Evolutionary conservation across 164 flowering plant species (phyloP), one percentile per base, ranked within the genome.

Genomic region (Liriodendron chinense): DNA sequence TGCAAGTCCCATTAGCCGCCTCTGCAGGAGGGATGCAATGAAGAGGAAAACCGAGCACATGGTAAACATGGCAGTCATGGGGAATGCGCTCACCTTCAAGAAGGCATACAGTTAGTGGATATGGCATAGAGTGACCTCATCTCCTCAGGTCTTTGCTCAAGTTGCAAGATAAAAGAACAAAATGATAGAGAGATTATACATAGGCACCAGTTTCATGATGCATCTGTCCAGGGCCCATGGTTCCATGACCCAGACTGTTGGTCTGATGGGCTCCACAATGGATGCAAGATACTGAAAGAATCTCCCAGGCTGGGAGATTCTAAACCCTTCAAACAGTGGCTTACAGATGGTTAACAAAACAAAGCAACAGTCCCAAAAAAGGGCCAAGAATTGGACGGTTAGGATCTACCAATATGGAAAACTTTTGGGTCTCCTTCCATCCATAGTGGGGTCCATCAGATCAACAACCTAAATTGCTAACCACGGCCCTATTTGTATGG

Each of bases 11-110:
- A 83, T 75, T 57, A 94, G 92, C 68, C 98, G 86, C 85, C 97
- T 87, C 77, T 92, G 97, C 82, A 94, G 77, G 72, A 94, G 71
- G 8, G 89, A 87, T 53, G 98, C 94, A 83, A 94, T 82, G 65
- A 90, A 83, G 73, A 94, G 95, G 89, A 94, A 94, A 78, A 92
- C 87, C 1, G 98, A 90, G 89, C 98, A 94, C 97, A 94, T 94
- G 63, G 96, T 96, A 73, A 92, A 90, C 98, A 94, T 94, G 14
- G 91, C 83, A 18, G 97, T 92, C 83, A 94, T 92, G 18, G 98
- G 97, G 85, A 92, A 94, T n/a, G 97, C 94, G 83, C 89, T 80
- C 64, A 94, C 98, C 98, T 92, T 75, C 79, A 87, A 73, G 59
- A 53, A 53, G 59, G 12, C 59, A 53, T 53, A 53, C 2, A 53